phyloP scores from a whole-genome alignment of 2,329 filamentous ascomycete genomes.

The Pyricularia sp. region DNA sequence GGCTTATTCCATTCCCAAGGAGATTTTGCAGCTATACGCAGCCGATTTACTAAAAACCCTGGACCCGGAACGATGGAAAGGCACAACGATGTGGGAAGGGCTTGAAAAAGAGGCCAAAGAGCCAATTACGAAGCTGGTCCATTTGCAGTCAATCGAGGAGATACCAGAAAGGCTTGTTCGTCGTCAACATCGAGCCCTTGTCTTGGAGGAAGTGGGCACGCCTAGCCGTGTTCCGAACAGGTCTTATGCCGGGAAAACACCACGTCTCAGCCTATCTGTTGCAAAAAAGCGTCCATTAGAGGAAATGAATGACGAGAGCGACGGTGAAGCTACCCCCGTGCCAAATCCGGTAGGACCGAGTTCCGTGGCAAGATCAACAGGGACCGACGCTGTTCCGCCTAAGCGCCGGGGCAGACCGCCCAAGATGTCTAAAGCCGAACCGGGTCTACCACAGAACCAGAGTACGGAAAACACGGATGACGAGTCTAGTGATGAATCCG shows the following conservation, averaged over 20 bases:
- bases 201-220: not conserved
- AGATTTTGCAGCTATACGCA: constrained; percentile 36
- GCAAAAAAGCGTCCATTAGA: constrained; percentile 34
- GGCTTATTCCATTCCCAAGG: constrained; percentile 21
- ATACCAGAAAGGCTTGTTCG: constrained; percentile 16
- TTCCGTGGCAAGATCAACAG: not conserved
- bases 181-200: constrained; percentile 7
- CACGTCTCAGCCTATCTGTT: constrained; percentile 30
- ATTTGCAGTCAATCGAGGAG: constrained; percentile 6
- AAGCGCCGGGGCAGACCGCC: not conserved
- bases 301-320: constrained; percentile 25
- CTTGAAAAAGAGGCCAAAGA: constrained; percentile 20
- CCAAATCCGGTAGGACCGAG: not conserved
- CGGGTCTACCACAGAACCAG: not conserved
- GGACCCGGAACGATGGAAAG: constrained; percentile 21
- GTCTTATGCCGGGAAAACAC: constrained; percentile 30
- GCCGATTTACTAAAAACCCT: constrained; percentile 26
- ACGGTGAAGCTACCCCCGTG: constrained; percentile 23
- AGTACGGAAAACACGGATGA: not conserved
- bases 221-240: not conserved
- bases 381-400: not conserved
- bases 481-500: constrained; percentile 7
- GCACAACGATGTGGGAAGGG: constrained; percentile 22
- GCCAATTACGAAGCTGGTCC: constrained; percentile 14
- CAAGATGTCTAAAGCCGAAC: constrained; percentile 7